Conservation (phyloP, 2,329 filamentous ascomycete species). For the Aspergillus ochraceoroseus region DNA sequence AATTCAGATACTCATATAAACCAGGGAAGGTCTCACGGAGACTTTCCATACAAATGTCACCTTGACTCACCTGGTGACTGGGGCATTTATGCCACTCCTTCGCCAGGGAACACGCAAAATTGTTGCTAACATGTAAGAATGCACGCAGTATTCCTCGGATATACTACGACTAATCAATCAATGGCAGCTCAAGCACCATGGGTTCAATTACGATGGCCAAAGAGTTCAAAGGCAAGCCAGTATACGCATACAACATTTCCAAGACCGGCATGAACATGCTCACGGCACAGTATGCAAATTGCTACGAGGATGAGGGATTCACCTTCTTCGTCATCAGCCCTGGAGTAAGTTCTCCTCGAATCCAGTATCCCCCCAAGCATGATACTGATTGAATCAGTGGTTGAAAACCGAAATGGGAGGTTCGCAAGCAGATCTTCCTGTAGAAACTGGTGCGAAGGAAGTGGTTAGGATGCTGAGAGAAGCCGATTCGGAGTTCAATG, state of each 20-base stretch:
- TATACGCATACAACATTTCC: slow-evolving; percentile 3
- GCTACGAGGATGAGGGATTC: slow-evolving; percentile 3
- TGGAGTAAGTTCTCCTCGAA: background rate
- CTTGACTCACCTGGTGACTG: slow-evolving; percentile 39
- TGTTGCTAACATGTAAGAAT: slow-evolving; percentile 43
- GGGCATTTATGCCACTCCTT: slow-evolving; percentile 39
- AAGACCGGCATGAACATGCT: slow-evolving; percentile 1
- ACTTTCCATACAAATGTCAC: slow-evolving; percentile 44
- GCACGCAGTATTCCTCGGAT: background rate
- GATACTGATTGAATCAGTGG: too few species aligned
- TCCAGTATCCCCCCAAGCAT: too few species aligned
- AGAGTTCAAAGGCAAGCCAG: background rate
- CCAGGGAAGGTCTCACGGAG: slow-evolving; percentile 36
- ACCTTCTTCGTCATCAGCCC: background rate
- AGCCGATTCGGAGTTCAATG: too few species aligned
- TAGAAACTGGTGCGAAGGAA: too few species aligned
- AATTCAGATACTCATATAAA: slow-evolving; percentile 10
- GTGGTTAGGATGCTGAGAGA: too few species aligned
- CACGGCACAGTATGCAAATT: background rate
- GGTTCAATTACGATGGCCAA: slow-evolving; percentile 21
- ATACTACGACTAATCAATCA: slow-evolving; percentile 5
- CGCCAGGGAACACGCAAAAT: slow-evolving; percentile 41
- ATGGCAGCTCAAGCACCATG: slow-evolving; percentile 40
- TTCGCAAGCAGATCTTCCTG: too few species aligned
- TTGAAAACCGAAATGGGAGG: too few species aligned